These are phyloP conservation scores for Cadophora luteo-olivacea DNA, from an alignment of 2,329 filamentous ascomycete genomes.

Conservation along the genomic window DNA sequence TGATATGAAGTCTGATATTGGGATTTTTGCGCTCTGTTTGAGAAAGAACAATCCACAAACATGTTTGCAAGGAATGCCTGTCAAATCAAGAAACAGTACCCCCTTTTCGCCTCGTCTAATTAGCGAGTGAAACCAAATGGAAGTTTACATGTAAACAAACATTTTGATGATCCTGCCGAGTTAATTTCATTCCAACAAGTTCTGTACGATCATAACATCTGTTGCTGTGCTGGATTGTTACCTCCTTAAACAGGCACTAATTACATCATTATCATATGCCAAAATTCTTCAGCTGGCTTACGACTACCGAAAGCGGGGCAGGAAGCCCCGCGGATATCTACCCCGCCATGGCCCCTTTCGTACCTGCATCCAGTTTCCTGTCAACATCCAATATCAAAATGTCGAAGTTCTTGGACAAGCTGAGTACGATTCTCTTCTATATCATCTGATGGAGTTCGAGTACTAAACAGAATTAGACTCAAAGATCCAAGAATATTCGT, in stretches of 20 bases:
- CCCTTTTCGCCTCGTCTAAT: conserved; percentile 9
- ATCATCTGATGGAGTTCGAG: not conserved
- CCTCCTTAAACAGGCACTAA: not conserved
- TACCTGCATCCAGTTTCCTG: not conserved
- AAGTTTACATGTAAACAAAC: not conserved
- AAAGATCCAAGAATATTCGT: not conserved
- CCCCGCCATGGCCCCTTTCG: not conserved
- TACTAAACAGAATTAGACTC: not conserved
- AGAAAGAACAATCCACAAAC: not conserved
- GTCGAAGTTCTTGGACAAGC: conserved; percentile 11
- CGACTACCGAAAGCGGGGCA: conserved; percentile 4
- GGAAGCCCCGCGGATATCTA: conserved; percentile 5
- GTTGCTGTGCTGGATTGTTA: not conserved
- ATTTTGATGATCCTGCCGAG: not conserved
- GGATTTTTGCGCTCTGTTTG: too few relatives aligned
- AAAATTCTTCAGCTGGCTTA: not conserved
- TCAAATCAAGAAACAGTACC: not conserved
- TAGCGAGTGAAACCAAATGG: not conserved
- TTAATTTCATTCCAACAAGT: not conserved
- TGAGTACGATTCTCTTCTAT: not conserved
- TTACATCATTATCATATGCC: conserved; percentile 18
- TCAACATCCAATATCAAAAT: conserved; percentile 2
- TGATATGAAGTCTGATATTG: too few relatives aligned
- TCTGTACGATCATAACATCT: not conserved
- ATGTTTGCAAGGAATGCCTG: not conserved